These are phyloP conservation scores for Lactarius tabidus DNA, from an alignment of 768 basidiomycete species.

Conservation along the genomic window DNA sequence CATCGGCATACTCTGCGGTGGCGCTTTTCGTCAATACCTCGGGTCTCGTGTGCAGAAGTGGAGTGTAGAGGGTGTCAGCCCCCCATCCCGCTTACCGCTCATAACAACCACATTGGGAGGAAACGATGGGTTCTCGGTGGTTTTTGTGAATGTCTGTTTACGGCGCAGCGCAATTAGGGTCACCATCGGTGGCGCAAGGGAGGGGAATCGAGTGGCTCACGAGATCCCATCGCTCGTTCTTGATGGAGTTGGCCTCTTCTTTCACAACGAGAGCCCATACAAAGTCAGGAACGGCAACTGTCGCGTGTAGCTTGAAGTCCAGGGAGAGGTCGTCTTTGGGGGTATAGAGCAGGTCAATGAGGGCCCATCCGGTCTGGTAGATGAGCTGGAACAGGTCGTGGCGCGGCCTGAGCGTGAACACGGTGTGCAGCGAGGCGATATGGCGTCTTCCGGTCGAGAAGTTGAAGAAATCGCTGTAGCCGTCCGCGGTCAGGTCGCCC, in stretches of 20 bases:
- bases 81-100: slow-evolving; percentile 47
- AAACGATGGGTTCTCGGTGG: slow-evolving; percentile 58
- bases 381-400: slow-evolving; percentile 73
- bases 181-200: neutral
- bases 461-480: slow-evolving; percentile 73
- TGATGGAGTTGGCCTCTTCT: slow-evolving; percentile 66
- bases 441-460: slow-evolving; percentile 86
- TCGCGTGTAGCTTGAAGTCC: slow-evolving; percentile 67
- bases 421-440: slow-evolving; percentile 71
- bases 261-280: slow-evolving; percentile 86
- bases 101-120: slow-evolving; percentile 66
- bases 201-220: slow-evolving; percentile 45
- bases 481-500: slow-evolving; percentile 57
- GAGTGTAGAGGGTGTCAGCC: neutral
- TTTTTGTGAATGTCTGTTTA: slow-evolving; percentile 77
- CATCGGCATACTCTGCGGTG: slow-evolving; percentile 71
- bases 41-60: neutral
- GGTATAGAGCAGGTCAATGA: slow-evolving; percentile 73
- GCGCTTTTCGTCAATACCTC: slow-evolving; percentile 14
- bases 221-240: slow-evolving; percentile 78
- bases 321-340: slow-evolving; percentile 68
- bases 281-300: slow-evolving; percentile 53
- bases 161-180: slow-evolving; percentile 2
- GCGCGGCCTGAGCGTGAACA: slow-evolving; percentile 72
- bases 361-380: slow-evolving; percentile 55